These are phyloP conservation scores for Crithidia acanthocephali DNA, from an alignment of 208 protist species.

Conservation along the genomic window DNA sequence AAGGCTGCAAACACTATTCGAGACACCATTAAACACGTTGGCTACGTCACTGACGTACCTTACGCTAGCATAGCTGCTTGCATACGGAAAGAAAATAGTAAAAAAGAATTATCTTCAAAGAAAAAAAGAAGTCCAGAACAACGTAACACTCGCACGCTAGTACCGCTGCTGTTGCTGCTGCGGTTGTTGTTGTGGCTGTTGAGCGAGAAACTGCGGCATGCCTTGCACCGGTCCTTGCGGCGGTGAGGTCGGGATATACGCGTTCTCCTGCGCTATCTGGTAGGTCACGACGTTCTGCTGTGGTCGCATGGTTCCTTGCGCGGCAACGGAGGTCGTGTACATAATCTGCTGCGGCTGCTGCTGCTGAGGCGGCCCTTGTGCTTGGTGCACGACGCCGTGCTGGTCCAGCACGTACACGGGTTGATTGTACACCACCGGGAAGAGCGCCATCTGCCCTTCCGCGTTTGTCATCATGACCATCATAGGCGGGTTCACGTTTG, in stretches of 20 bases:
- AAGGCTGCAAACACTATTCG: too few relatives aligned
- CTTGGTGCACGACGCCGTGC: slow-evolving; percentile 11
- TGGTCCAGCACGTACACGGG: slow-evolving; percentile 21
- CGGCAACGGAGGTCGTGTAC: slow-evolving; percentile 6
- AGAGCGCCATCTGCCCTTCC: slow-evolving; percentile 31
- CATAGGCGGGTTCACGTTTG: slow-evolving; percentile 21
- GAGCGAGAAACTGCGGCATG: not conserved
- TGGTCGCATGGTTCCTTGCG: slow-evolving; percentile 2
- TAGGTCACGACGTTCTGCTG: slow-evolving; percentile 1
- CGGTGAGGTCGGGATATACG: not conserved
- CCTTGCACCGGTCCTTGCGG: not conserved
- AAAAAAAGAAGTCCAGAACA: too few relatives aligned
- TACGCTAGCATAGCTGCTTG: too few relatives aligned
- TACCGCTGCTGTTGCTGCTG: not conserved
- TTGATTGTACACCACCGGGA: slow-evolving; percentile 32
- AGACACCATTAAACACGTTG: too few relatives aligned
- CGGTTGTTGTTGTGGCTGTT: not conserved
- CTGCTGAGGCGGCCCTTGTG: slow-evolving; percentile 2
- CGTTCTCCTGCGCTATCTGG: not conserved
- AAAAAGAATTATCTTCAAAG: too few relatives aligned
- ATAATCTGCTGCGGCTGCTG: slow-evolving; percentile 17
- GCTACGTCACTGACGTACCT: too few relatives aligned
- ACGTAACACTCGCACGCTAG: not conserved
- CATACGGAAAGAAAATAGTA: not conserved
- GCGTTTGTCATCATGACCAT: slow-evolving; percentile 36